A percentile compares a stretch with the other conserved stretches of the same genome.
These are phyloP conservation scores for Albophoma yamanashiensis DNA, from an alignment of 2,329 filamentous ascomycete genomes.

Conservation along the genomic window DNA sequence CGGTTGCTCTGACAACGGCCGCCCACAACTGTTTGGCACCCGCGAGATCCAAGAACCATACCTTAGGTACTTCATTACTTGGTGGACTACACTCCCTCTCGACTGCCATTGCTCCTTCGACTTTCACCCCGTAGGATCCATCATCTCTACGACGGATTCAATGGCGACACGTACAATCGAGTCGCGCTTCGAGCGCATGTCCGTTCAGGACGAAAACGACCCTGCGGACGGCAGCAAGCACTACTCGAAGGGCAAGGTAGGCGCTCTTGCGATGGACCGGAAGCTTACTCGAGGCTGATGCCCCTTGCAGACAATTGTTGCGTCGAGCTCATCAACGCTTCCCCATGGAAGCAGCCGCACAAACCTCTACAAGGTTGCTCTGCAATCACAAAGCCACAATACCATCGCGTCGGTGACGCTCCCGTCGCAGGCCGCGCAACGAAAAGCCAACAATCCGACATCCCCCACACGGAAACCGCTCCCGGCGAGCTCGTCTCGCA, in stretches of 20 bases:
- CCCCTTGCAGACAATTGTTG: conserved; percentile 13
- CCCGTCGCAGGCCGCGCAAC: conserved; percentile 53
- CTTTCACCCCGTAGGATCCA: no score
- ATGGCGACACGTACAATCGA: conserved; percentile 75
- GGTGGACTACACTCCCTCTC: neutral
- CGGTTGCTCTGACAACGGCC: conserved; percentile 2
- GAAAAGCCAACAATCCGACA: conserved; percentile 31
- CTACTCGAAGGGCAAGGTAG: conserved; percentile 70
- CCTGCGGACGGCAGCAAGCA: conserved; percentile 37
- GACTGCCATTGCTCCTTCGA: neutral
- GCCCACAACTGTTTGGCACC: neutral
- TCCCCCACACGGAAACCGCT: conserved; percentile 43
- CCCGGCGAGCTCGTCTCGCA: conserved; percentile 26
- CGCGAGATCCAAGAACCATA: neutral
- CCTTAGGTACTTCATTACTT: neutral
- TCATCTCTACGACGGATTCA: conserved; percentile 1
- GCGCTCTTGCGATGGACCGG: conserved; percentile 9
- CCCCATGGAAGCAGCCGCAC: conserved; percentile 52
- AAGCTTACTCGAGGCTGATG: conserved; percentile 21
- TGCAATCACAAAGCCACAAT: conserved; percentile 67
- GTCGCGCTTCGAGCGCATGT: conserved; percentile 79
- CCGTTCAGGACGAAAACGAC: conserved; percentile 83
- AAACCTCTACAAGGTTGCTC: conserved; percentile 75
- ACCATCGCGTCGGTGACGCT: conserved; percentile 55
- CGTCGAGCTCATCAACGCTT: conserved; percentile 27